Evolutionary conservation across 1,139 yeast genomes (phyloP), one percentile per base, ranked within the genome.

Genomic region (Blastobotrys elegans): DNA sequence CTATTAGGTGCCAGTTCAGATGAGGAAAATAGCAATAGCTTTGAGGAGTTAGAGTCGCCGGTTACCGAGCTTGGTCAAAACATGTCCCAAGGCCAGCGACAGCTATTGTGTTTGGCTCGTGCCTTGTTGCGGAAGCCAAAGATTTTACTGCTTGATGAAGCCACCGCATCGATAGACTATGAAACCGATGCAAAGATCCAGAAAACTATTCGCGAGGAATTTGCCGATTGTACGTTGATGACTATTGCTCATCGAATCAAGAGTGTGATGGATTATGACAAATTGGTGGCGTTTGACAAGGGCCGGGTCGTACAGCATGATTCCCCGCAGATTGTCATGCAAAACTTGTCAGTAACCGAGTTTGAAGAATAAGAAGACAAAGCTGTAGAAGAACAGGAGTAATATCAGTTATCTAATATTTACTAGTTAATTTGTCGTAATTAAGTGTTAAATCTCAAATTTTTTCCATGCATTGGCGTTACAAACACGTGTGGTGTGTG

Each of bases 161-260:
- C 94, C 1, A 85, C 94, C 0, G 90, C 94, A 0, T 84, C 90
- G 1, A 89, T 85, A 22, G 95, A 85, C 62, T 82, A 81, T 60
- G 86, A 80, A 55, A 84, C 94, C 0, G 94, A 85, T 64, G 70
- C 76, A 32, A 77, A 75, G 61, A 81, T 85, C 56, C 94, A 84
- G 65, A 58, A 67, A 8, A 80, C 87, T 24, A 82, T 84, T 53
- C 70, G 72, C 8, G 68, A 66, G 13, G 89, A 83, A 61, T 84
- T 85, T 60, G 60, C 68, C 7, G 65, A 77, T 43, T 81, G 90
- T 63, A 84, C 94, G 0, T 80, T 84, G 46, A 67, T 85, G 57
- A 83, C 90, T 60, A 83, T 85, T 66, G 94, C 95, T 3, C 95
- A 85, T 61, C 76, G 92, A 59, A 68, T 84, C 63, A 78, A 78